Conservation (phyloP, 306 rosid genomes). For the Arachis hypogaea region DNA sequence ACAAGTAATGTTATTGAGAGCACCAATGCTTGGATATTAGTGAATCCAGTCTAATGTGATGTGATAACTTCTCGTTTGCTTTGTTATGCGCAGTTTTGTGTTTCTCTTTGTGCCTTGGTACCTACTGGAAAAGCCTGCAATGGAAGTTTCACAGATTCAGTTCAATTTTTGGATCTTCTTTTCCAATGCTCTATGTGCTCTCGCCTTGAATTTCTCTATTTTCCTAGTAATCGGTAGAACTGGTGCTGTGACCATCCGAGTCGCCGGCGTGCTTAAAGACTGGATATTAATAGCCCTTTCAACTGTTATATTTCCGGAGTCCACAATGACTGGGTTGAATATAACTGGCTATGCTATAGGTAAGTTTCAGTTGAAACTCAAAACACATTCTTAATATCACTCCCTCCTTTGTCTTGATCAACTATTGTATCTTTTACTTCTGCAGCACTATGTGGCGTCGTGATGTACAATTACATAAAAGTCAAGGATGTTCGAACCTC, state of each 20-base stretch:
- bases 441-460: constrained; percentile 89
- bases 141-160: constrained; percentile 85
- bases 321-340: constrained; percentile 82
- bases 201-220: constrained; percentile 94
- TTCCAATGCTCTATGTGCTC: constrained; percentile 88
- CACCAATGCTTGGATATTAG: constrained; percentile 13
- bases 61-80: constrained; percentile 25
- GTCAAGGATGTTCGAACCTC: constrained; percentile 88
- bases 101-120: constrained; percentile 93
- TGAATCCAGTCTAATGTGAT: constrained; percentile 10
- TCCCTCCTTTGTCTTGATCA: neutral
- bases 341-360: constrained; percentile 95
- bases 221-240: constrained; percentile 95
- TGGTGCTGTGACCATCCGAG: constrained; percentile 94
- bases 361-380: constrained; percentile 38
- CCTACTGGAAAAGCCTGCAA: constrained; percentile 81
- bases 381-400: neutral
- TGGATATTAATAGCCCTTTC: constrained; percentile 98
- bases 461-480: constrained; percentile 92
- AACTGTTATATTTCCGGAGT: constrained; percentile 91
- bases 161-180: constrained; percentile 95
- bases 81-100: constrained; percentile 69
- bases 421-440: constrained; percentile 22
- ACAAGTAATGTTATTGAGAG: neutral
- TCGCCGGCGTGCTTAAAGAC: constrained; percentile 95